Conservation (phyloP, 1,139 yeast species). For the Chernovozyma aurita region DNA sequence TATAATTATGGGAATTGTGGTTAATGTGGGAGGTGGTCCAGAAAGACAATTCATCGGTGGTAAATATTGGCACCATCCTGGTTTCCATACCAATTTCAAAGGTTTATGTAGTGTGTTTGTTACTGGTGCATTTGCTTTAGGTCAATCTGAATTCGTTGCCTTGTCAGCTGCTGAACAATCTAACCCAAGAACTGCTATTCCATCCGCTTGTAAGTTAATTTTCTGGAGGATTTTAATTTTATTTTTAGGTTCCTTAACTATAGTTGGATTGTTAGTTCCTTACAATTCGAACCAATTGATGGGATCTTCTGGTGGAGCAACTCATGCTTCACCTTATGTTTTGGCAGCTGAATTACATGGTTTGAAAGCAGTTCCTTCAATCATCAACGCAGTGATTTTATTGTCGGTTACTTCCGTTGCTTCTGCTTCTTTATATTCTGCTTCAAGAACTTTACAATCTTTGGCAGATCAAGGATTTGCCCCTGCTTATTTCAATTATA, state of each 20-base stretch:
- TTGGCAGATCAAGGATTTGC: slow-evolving; percentile 31
- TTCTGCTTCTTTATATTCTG: slow-evolving; percentile 30
- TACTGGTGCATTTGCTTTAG: slow-evolving; percentile 25
- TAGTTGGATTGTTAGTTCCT: slow-evolving; percentile 34
- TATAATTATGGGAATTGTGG: slow-evolving; percentile 25
- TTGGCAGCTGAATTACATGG: slow-evolving; percentile 29
- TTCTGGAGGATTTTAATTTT: slow-evolving; percentile 29
- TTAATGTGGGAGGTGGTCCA: slow-evolving; percentile 26
- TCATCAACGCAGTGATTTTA: slow-evolving; percentile 29
- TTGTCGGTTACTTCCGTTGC: slow-evolving; percentile 33
- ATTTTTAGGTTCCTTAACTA: slow-evolving; percentile 28
- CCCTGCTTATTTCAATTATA: slow-evolving; percentile 25
- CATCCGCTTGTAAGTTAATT: slow-evolving; percentile 29
- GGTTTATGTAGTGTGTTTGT: slow-evolving; percentile 27
- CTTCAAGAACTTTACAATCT: slow-evolving; percentile 31
- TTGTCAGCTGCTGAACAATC: slow-evolving; percentile 30
- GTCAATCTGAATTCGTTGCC: slow-evolving; percentile 29
- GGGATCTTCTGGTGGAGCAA: slow-evolving; percentile 25
- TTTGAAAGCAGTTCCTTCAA: slow-evolving; percentile 28
- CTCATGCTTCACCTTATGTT: slow-evolving; percentile 32
- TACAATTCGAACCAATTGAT: slow-evolving; percentile 25
- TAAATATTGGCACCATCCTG: slow-evolving; percentile 25
- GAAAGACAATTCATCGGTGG: slow-evolving; percentile 24
- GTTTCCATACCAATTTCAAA: slow-evolving; percentile 24
- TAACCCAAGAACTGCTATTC: slow-evolving; percentile 31